Base-by-base conservation (phyloP, 805 yeast genomes). In the Hanseniaspora guilliermondii region DNA sequence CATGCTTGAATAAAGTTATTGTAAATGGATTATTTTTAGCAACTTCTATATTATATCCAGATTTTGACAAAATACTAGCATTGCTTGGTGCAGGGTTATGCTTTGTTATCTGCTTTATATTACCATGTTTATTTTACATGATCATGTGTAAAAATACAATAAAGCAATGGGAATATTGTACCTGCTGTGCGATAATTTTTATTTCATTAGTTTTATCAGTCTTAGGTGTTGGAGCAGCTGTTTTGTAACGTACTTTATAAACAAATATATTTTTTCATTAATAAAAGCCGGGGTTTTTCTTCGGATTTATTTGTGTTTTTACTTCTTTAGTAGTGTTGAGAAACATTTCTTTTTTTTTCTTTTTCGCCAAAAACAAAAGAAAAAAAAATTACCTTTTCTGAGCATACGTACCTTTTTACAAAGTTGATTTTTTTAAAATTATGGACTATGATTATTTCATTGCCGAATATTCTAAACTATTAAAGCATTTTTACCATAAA, bases 81-180 rank as follows among this genome's bases (percentile, higher is more conserved):
- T 77, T 88, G 46, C 67, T 87, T 60, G 96, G 96, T 7, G 78
- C 91, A 5, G 80, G 87, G 1, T 73, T 88, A 50, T 86, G 95
- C 60, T 84, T 86, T 65, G 71, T 82, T 2, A 79, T 87, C 36
- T 88, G 96, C 65, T 71, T 87, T 53, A 82, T 87, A 21, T 73
- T 87, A 24, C 96, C 96, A 2, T 71, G 86, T 22, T 62, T 76
- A 11, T 88, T 87, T 65, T 87, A 88, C 67, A 63, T 83, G 57
- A 73, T 68, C 58, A 71, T 83, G 38, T 83, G 81, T 62, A 65
- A 65, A 4, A 62, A 67, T 4, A 71, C 74, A 14, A 66, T 82
- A 37, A 61, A 73, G 5, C 58, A 59, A 7, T 56, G 64, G 53
- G 79, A 78, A 59, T 70, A 56, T 47, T 14, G 66, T 0, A 55